phyloP scores from a whole-genome alignment of 2,329 filamentous ascomycete genomes.

The Calcarisporium arbuscula region DNA sequence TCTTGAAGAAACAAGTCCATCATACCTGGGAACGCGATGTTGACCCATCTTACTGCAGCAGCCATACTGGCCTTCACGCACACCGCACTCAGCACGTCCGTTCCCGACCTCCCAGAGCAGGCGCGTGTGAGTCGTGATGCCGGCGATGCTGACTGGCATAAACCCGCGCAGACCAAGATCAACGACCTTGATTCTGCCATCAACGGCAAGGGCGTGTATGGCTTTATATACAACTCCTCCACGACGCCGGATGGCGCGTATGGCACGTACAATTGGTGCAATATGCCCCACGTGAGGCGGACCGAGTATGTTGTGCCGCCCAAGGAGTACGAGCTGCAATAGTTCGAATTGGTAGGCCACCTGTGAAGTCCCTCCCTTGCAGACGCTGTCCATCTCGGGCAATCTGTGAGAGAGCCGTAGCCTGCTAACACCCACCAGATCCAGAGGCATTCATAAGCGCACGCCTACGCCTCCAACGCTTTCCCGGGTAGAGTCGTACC shows the following conservation, averaged over 20 bases:
- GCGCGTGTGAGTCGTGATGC: too few relatives aligned
- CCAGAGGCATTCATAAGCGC: slow-evolving; percentile 78
- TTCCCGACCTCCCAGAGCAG: too few relatives aligned
- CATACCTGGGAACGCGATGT: too few relatives aligned
- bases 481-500: slow-evolving; percentile 71
- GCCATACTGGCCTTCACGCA: too few relatives aligned
- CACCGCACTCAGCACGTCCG: too few relatives aligned
- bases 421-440: too few relatives aligned
- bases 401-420: too few relatives aligned
- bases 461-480: slow-evolving; percentile 74
- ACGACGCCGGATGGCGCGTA: slow-evolving; percentile 48
- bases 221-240: slow-evolving; percentile 68
- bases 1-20: too few relatives aligned
- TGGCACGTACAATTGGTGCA: slow-evolving; percentile 73
- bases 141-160: slow-evolving; percentile 52
- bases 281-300: slow-evolving; percentile 76
- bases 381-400: too few relatives aligned
- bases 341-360: slow-evolving; percentile 63
- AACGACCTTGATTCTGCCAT: slow-evolving; percentile 57
- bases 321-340: slow-evolving; percentile 57
- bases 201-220: slow-evolving; percentile 57
- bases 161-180: slow-evolving; percentile 47
- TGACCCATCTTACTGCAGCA: too few relatives aligned
- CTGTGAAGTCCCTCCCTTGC: background rate
- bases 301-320: slow-evolving; percentile 54